Evolutionary conservation across 2,329 filamentous ascomycete genomes (phyloP), one percentile per base, ranked within the genome.

Genomic region (Colletotrichum tanaceti): DNA sequence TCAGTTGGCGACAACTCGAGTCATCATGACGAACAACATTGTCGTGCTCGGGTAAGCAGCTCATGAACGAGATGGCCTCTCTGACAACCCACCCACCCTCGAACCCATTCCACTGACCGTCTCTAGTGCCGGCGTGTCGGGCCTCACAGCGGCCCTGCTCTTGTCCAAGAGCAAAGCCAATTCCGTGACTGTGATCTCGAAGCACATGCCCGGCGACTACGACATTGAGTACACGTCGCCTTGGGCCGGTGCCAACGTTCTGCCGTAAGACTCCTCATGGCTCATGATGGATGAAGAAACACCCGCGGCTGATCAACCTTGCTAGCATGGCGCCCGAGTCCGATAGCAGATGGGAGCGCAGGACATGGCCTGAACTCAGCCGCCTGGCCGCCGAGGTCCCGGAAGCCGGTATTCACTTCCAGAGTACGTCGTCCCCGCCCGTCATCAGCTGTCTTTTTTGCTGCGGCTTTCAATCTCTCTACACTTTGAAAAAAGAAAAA

Each of bases 191-290:
- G 75, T 82, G 0, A 74, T 82, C 2, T 78, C 93, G 7, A 94
- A 93, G 76, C 91, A 94, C 77, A 93, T 95, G 90, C 93, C 93
- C 0, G 93, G 93, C 46, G 93, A 96, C 79, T 94, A 93, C 77
- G 91, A 93, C 72, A 90, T 93, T 71, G 90, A 94, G 81, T 96
- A 95, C 77, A 89, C 91, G 1, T 93, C 91, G 2, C 92, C 91
- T 0, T 94, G 91, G 91, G 92, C 92, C 4, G 92, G 92, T 35
- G 91, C 91, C 71, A 93, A 93, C 75, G 90, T 88, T 73, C 76
- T 91, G 61, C 91, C 91, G 87, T 90, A 75, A 69, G 87, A 32
- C 9, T 55, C 13, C 4, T 28, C 58, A 0, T 32, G 5, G 18
- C 54, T 24, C 43, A n/a, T 61, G n/a, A 50, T 18, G 44, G 53